Evolutionary conservation across 352 stramenopile species (phyloP), one percentile per base, ranked within the genome.

Genomic region (Phytophthora pluvialis): DNA sequence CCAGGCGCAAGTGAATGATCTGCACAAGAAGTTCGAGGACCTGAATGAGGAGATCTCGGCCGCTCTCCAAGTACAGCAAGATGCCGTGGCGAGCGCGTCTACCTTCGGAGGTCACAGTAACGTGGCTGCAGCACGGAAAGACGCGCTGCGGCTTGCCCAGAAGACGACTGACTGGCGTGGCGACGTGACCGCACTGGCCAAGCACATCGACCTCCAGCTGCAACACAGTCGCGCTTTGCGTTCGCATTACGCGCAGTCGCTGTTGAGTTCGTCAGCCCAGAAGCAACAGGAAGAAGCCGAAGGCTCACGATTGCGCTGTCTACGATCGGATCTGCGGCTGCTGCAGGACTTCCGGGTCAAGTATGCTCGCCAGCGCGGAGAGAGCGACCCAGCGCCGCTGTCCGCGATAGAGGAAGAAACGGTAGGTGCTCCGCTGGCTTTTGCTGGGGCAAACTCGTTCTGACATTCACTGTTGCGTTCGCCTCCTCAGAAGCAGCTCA

Each of bases 171-270:
- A 89, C 44, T 95, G 86, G 86, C 83, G 81, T 1, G 83, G 87
- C 8, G 83, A 93, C 43, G 83, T 91, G 42, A 80, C 75, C 18
- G 80, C 78, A 33, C 57, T 95, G 25, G 73, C 83, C 10, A 91
- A 88, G 55, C 79, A 92, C 51, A 93, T 93, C 32, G 81, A 90
- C 7, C 29, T 84, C 4, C 86, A 95, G 57, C 51, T 95, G 15
- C 75, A 93, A 43, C 68, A 88, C 48, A 92, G 84, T 60, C 83
- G 86, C 5, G 72, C 78, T 0, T 60, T 94, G 48, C 80, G 84
- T 2, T 71, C 68, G 1, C 77, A 85, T 18, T 81, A 91, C 40
- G 75, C 82, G 9, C 68, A 89, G 28, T 75, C 78, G 7, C 55
- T 93, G 12, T 51, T 83, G 38, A 82, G 69, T 48, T 77, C 66